Conservation (phyloP, 208 protist genomes). For the Crithidia brevicula region DNA sequence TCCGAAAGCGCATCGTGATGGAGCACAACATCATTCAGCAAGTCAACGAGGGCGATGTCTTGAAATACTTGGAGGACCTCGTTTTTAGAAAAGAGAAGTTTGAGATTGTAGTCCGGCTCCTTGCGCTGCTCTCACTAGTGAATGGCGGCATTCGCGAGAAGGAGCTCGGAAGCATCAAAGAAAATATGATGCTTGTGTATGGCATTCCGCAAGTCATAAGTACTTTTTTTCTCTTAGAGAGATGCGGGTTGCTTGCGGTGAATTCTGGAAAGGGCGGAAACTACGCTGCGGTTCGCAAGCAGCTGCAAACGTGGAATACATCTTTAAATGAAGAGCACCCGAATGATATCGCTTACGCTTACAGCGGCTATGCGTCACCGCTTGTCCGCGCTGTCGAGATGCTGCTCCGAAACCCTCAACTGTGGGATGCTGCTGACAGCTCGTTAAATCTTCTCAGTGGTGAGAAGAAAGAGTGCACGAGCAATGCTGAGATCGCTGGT, state of each 20-base stretch:
- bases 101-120: slow-evolving; percentile 62
- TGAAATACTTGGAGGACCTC: slow-evolving; percentile 88
- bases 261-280: slow-evolving; percentile 45
- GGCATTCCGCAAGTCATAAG: slow-evolving; percentile 82
- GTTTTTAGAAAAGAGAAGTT: slow-evolving; percentile 68
- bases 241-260: slow-evolving; percentile 57
- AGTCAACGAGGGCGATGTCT: slow-evolving; percentile 62
- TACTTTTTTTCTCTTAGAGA: slow-evolving; percentile 60
- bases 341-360: slow-evolving; percentile 78
- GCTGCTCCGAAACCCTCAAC: slow-evolving; percentile 48
- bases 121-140: slow-evolving; percentile 86
- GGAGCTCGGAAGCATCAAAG: slow-evolving; percentile 69
- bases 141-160: slow-evolving; percentile 79
- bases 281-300: slow-evolving; percentile 58
- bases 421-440: slow-evolving; percentile 45
- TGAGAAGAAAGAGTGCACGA: slow-evolving; percentile 58
- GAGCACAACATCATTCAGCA: slow-evolving; percentile 85
- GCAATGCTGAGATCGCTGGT: slow-evolving; percentile 38
- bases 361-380: slow-evolving; percentile 77
- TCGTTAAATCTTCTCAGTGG: slow-evolving; percentile 47
- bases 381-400: slow-evolving; percentile 61
- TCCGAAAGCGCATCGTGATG: slow-evolving; percentile 64
- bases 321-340: slow-evolving; percentile 57
- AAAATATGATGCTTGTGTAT: slow-evolving; percentile 85
- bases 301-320: slow-evolving; percentile 65